Evolutionary conservation across 2,329 filamentous ascomycete genomes (phyloP), one percentile per base, ranked within the genome.

Genomic region (Tolypocladium inflatum): DNA sequence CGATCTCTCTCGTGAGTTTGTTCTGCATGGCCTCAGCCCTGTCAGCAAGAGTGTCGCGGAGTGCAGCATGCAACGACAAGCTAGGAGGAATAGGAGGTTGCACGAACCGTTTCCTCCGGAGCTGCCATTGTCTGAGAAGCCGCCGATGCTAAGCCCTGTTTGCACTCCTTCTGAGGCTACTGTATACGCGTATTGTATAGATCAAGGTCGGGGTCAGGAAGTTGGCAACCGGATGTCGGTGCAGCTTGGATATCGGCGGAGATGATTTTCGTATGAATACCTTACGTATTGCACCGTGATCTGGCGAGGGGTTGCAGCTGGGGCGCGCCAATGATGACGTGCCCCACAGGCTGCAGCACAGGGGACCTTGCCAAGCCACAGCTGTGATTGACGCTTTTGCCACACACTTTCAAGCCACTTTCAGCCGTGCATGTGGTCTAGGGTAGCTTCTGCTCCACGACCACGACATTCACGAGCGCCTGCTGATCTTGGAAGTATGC

Each of bases 41-140:
- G 62, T 70, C 61, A 69, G 67, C 57, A 45, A 37, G 57, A 52
- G 56, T 45, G 58, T 55, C 59, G 52, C 43, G 55, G 51, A 60
- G 50, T 55, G 60, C 61, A 64, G 58, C 33, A 58, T 50, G 56
- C 38, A 55, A 23, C 54, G 54, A 51, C 39, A 51, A n/a, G 4
- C 35, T 30, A 43, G 26, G 35, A 19, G 23, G 10, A 3, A 51
- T 41, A 39, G 38, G 54, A 56, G 57, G 63, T 66, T 63, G 61
- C 67, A 69, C 74, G 66, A 73, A 80, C 78, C 70, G 73, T 70
- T 63, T 76, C 70, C 62, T 68, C 67, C 54, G 76, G 72, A 59
- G 73, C 69, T 63, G 77, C 74, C 77, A 79, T 79, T 58, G 58
- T 71, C 55, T 39, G 43, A 38, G 48, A 52, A 35, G 48, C 30